phyloP scores from a whole-genome alignment of 306 rosid species.

The Sechiopsis laciniata region DNA sequence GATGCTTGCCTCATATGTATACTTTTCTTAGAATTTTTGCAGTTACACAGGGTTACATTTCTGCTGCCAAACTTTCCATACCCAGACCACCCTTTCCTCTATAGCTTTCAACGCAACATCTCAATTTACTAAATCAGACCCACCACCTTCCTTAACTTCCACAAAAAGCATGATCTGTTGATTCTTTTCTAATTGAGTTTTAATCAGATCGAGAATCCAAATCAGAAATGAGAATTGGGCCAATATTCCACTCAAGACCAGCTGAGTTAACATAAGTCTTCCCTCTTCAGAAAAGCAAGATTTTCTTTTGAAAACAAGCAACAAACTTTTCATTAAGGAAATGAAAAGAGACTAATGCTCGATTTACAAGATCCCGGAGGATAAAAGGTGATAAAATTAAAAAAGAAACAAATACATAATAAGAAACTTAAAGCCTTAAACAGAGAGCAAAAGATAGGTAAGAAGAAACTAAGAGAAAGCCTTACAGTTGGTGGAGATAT shows the following conservation, averaged over 20 bases:
- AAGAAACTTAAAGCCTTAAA: too few relatives aligned
- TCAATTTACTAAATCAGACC: not conserved
- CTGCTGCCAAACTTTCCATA: not conserved
- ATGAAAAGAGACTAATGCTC: too few relatives aligned
- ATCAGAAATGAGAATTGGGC: not conserved
- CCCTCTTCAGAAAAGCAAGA: not conserved
- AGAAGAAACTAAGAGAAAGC: too few relatives aligned
- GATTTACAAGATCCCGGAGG: too few relatives aligned
- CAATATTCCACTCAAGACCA: constrained; percentile 3
- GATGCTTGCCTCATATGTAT: not conserved
- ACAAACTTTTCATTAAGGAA: too few relatives aligned
- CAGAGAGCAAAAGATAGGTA: too few relatives aligned
- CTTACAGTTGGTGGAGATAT: too few relatives aligned
- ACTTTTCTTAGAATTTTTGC: constrained; percentile 1
- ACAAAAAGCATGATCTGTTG: not conserved
- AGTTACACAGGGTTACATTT: not conserved
- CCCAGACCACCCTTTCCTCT: not conserved
- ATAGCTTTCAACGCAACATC: not conserved
- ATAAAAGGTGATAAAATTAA: too few relatives aligned
- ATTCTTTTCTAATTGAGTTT: constrained; percentile 7
- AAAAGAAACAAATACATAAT: too few relatives aligned
- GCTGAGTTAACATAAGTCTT: not conserved
- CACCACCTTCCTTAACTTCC: not conserved
- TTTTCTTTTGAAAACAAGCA: not conserved
- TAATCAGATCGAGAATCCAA: constrained; percentile 1